Conservation (phyloP, 345 rosid species). For the Corchorus olitorius region DNA sequence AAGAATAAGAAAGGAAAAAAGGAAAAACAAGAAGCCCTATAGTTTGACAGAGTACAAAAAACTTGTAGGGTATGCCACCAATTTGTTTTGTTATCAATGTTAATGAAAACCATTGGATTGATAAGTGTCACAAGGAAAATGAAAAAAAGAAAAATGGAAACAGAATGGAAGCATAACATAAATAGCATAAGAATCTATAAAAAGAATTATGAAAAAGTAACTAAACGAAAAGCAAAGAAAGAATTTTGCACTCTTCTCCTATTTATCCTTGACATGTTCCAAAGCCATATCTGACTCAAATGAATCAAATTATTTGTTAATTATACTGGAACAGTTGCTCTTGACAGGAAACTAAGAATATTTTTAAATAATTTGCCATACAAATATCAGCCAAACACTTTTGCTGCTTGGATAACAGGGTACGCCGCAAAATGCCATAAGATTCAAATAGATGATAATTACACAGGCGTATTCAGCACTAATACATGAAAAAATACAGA, state of each 20-base stretch:
- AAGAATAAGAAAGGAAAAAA: not conserved
- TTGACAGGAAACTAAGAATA: not conserved
- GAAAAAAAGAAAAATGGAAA: not conserved
- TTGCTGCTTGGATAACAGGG: not conserved
- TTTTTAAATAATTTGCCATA: not conserved
- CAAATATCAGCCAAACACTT: not conserved
- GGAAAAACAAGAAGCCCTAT: not conserved
- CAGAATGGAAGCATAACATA: not conserved
- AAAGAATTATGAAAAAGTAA: not conserved
- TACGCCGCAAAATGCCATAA: not conserved
- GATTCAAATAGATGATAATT: not conserved
- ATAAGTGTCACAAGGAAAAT: not conserved
- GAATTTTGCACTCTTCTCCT: not conserved
- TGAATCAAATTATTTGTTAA: not conserved
- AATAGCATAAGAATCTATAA: not conserved
- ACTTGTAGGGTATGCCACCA: not conserved
- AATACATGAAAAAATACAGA: not conserved
- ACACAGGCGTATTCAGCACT: not conserved
- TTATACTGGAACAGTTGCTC: not conserved
- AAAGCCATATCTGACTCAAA: not conserved
- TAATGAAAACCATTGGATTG: not conserved
- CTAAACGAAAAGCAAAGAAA: constrained; percentile 2
- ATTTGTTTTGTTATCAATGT: not conserved
- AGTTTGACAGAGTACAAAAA: not conserved
- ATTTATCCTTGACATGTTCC: not conserved